phyloP scores from a whole-genome alignment of 352 stramenopile genomes.

The Phytophthora megakarya region DNA sequence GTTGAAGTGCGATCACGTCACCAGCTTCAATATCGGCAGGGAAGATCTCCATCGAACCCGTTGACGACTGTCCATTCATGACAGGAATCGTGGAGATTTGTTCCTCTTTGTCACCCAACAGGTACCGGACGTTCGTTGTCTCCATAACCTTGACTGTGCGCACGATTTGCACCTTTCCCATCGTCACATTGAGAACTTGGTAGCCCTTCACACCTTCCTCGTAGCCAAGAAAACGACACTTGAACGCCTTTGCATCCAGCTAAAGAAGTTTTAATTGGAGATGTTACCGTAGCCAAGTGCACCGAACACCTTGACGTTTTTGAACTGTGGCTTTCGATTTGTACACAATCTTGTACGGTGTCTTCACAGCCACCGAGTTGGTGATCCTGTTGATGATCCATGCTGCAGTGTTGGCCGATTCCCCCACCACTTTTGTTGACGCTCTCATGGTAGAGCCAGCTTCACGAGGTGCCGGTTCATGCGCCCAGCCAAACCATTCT shows the following conservation, averaged over 20 bases:
- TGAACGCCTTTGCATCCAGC: slow-evolving; percentile 4
- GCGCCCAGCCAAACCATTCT: slow-evolving; percentile 27
- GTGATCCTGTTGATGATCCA: slow-evolving; percentile 1
- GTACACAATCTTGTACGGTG: slow-evolving; percentile 18
- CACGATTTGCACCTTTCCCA: no score
- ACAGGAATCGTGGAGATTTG: no score
- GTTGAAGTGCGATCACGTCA: background rate
- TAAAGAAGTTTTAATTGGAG: slow-evolving; percentile 20
- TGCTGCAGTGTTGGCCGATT: background rate
- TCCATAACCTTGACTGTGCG: no score
- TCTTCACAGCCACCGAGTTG: slow-evolving; percentile 1
- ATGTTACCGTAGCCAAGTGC: slow-evolving; percentile 25
- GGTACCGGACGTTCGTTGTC: no score
- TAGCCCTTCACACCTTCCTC: slow-evolving; percentile 5
- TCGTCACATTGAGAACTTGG: background rate
- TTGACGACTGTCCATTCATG: no score
- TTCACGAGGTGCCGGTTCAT: slow-evolving; percentile 29
- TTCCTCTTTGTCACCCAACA: no score
- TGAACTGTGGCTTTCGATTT: background rate
- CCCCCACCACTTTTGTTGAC: background rate
- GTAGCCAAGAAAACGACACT: no score
- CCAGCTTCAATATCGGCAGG: background rate
- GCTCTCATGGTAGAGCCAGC: background rate
- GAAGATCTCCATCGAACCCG: background rate
- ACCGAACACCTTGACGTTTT: slow-evolving; percentile 21